Evolutionary conservation across 1,284 basidiomycete species (phyloP), one percentile per base, ranked within the genome.

Genomic region (Wallemia mellicola): DNA sequence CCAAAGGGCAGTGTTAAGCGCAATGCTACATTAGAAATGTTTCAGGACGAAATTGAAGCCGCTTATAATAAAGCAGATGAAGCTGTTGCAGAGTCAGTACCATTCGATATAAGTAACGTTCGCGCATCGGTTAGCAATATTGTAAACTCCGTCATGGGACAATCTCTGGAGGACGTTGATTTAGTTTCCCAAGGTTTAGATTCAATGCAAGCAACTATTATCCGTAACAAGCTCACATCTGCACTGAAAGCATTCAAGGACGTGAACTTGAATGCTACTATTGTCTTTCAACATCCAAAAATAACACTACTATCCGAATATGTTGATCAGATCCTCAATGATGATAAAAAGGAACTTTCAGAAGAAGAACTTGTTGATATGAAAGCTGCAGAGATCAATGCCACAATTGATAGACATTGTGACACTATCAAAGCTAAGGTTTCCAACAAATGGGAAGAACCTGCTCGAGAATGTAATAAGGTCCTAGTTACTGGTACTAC

Each of bases 231-330:
- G 55, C 55, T 57, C 55, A 25, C 22, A 2, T 14, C 55, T 19
- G 25, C 55, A 19, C 15, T 27, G 5, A 26, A 57, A 25, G 24
- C 55, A 7, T 2, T 27, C 25, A 57, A 26, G 24, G 15, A 27
- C 27, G 25, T 28, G 5, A 57, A 15, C 17, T 27, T 57, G 15
- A 17, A 17, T 24, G 55, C 15, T 2, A 57, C 22, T 3, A 48
- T 61, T 17, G 61, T 61, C 24, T 61, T 56, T 22, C 32, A 19
- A 25, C 14, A 60, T 30, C 61, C 61, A 27, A 60, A 32, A 5
- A 58, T 61, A 9, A 25, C 38, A 5, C 17, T 32, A 24, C 19
- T 61, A 11, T 11, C 61, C 14, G n/a, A 30, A 11, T 59, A 56
- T 24, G 27, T 61, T 24, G 32, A 58, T 3, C 9, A 22, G 9